phyloP scores from a whole-genome alignment of 2,329 filamentous ascomycete species.

The Lojkania enalia region DNA sequence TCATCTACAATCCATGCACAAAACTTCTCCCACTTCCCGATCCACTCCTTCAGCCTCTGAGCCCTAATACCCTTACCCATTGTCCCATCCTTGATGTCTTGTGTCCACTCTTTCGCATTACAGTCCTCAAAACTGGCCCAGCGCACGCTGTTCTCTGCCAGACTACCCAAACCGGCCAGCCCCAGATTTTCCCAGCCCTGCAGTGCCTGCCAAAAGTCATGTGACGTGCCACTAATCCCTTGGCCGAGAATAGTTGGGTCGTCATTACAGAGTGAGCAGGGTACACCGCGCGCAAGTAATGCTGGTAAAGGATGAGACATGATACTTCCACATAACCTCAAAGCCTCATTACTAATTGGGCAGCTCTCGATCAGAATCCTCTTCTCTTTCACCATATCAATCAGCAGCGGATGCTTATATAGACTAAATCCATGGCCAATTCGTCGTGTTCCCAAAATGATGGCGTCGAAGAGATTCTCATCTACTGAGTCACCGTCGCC shows the following conservation, averaged over 20 bases:
- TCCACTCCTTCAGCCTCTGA: slow-evolving; percentile 75
- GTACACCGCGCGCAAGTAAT: slow-evolving; percentile 79
- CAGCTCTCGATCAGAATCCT: slow-evolving; percentile 88
- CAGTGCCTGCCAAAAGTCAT: slow-evolving; percentile 92
- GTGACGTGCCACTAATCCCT: slow-evolving; percentile 76
- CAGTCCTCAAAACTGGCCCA: slow-evolving; percentile 91
- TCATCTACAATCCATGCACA: slow-evolving; percentile 88
- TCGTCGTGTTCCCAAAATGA: slow-evolving; percentile 81
- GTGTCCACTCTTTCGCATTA: slow-evolving; percentile 68
- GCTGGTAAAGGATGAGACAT: slow-evolving; percentile 80
- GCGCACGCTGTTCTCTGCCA: slow-evolving; percentile 90
- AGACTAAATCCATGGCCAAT: slow-evolving; percentile 90
- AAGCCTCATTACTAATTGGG: slow-evolving; percentile 86
- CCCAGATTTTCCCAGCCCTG: slow-evolving; percentile 93
- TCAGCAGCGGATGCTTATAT: slow-evolving; percentile 86
- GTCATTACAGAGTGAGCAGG: slow-evolving; percentile 85
- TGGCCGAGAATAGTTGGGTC: slow-evolving; percentile 88
- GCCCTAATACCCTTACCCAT: slow-evolving; percentile 73
- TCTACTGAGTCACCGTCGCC: slow-evolving; percentile 78
- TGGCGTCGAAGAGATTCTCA: slow-evolving; percentile 84
- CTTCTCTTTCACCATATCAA: slow-evolving; percentile 87
- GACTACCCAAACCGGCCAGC: slow-evolving; percentile 77
- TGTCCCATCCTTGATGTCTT: slow-evolving; percentile 73
- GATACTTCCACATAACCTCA: slow-evolving; percentile 76
- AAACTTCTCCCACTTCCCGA: slow-evolving; percentile 81